phyloP scores from a whole-genome alignment of 768 basidiomycete genomes.

The Lentinula raphanica region DNA sequence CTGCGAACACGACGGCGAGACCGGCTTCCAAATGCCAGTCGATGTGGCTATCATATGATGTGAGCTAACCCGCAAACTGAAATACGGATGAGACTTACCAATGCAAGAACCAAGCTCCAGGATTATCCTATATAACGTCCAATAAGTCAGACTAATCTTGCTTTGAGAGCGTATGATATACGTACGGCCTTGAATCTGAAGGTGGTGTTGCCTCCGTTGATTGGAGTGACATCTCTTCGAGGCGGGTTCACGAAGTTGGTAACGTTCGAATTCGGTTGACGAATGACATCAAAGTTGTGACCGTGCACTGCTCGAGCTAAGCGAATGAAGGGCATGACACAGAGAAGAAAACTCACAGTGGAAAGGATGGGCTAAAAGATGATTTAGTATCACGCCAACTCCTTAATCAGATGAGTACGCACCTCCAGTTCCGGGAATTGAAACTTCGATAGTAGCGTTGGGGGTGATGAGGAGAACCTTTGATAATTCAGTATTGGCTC shows the following conservation, averaged over 20 bases:
- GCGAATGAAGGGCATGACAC: too few species aligned
- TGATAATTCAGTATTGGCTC: not conserved
- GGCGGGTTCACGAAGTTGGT: conserved; percentile 26
- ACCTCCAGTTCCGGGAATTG: conserved; percentile 39
- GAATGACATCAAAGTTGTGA: conserved; percentile 26
- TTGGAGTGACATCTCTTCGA: conserved; percentile 22
- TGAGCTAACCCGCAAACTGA: not conserved
- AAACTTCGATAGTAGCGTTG: conserved; percentile 42
- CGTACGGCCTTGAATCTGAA: conserved; percentile 25
- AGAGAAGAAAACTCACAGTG: conserved; percentile 20
- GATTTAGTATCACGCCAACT: not conserved
- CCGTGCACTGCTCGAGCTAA: conserved; percentile 21
- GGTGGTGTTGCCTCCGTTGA: conserved; percentile 30
- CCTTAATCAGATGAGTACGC: not conserved
- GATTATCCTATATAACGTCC: conserved; percentile 36
- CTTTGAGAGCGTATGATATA: not conserved
- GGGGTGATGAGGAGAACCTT: conserved; percentile 28
- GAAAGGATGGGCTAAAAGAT: conserved; percentile 23
- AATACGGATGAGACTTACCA: conserved; percentile 19
- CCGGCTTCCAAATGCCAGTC: conserved; percentile 14
- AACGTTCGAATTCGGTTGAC: conserved; percentile 16
- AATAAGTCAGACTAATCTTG: not conserved
- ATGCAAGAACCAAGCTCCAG: conserved; percentile 55
- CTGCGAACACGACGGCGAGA: conserved; percentile 15
- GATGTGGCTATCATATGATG: not conserved